Evolutionary conservation across 495 filamentous ascomycete species (phyloP), one percentile per base, ranked within the genome.

Genomic region (Tuber calosporum): DNA sequence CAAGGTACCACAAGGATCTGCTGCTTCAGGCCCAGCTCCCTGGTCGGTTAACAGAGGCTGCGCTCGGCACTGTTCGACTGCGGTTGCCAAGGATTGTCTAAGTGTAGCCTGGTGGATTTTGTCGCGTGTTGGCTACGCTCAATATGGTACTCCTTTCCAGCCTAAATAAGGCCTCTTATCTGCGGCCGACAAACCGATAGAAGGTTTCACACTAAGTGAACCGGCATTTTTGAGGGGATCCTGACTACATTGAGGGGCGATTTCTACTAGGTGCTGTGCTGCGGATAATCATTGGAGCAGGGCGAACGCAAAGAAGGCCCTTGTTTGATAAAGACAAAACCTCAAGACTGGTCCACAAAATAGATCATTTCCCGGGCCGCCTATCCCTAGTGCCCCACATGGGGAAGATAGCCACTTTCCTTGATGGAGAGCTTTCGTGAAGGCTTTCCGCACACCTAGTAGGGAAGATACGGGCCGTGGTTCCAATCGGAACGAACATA

Each of bases 11-110:
- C 53, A 62, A 62, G 53, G 26, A 34, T 34, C 53, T 11, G 26
- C 53, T 30, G 26, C 26, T 34, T 6, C 30, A 6, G 53, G 9
- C 53, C 53, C 53, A 62, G 53, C 11, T 13, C 53, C 26, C 53
- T 62, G 53, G 53, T 34, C 53, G 53, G 53, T 34, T 62, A 62
- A 17, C 53, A 62, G 53, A 34, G 53, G 53, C 53, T 62, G 53
- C 53, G 26, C 53, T 34, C 53, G 53, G 53, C 53, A 62, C 53
- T 53, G 45, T 26, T 53, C 22, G 53, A 62, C 4, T 17, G 53
- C 26, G 13, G 26, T 17, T 34, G 53, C 53, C 53, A 62, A 13
- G 30, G 26, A 30, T 62, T 62, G 53, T 30, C 17, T 62, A 30
- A 62, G 1, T 17, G 53, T 62, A 30, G 26, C 53, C 30, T 19